Evolutionary conservation across 2,329 filamentous ascomycete species (phyloP), one percentile per base, ranked within the genome.

Genomic region (Ambrosiella xylebori): DNA sequence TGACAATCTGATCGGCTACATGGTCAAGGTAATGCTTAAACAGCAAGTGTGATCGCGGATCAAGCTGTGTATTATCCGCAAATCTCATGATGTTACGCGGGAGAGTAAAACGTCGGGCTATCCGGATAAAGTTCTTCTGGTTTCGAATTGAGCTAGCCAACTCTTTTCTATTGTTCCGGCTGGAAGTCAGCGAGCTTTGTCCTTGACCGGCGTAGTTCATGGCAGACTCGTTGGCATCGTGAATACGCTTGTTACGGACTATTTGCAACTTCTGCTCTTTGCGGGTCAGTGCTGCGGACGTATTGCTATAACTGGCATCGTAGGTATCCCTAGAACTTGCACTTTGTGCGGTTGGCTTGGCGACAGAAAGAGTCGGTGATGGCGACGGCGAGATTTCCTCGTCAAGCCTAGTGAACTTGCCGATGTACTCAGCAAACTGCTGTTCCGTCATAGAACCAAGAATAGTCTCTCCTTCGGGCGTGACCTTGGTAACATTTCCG

Each of bases 21-120:
- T 53, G 54, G 19, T 58, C 56, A 2, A 61, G 45, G 38, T 58
- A 61, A 36, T 61, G 59, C 45, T 61, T 58, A 36, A 61, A 61
- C n/a, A 61, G 47, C 27, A 61, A 17, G 17, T 58, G 59, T 7
- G 59, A 61, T 7, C 56, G 56, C 2, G 59, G 39, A 35, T 61
- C 56, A 15, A 61, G 40, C 12, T 49, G 39, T 35, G 7, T 47
- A 35, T 13, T 55, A 7, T 61, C 52, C 5, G 54, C 53, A 41
- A 50, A 51, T 9, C 47, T 8, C 19, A 51, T 51, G 3, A 51
- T 35, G 19, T 51, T 51, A n/a, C 47, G 47, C 17, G 47, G 47
- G 6, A 19, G 17, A 1, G 5, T 19, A 11, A 36, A 12, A 15
- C 47, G 15, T 5, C 17, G 11, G 5, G 27, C 47, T 19, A 51